Base-by-base conservation (phyloP, 2,329 filamentous ascomycete genomes). In the Fusarium sp. region DNA sequence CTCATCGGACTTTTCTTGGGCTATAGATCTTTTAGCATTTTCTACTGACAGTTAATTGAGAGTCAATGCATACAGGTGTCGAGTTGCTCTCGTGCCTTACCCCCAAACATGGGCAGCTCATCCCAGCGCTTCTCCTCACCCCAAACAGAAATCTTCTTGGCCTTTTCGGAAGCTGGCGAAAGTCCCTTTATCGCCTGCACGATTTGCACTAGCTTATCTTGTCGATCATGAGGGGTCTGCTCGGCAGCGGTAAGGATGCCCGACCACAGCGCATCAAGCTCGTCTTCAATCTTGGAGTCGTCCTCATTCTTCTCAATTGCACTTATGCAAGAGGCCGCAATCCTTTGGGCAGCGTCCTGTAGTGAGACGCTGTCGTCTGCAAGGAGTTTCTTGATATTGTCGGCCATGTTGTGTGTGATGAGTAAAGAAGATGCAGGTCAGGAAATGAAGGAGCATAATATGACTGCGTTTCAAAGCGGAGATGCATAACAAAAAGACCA, bases 191-290 rank as follows among this genome's bases (percentile, higher is more conserved):
- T 74, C 20, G 62, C 60, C 16, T 55, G 69, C 55, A 74, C 18
- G 40, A 72, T 51, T 32, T 68, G 60, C 30, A 73, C 71, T 42
- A 74, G 63, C 47, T 71, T 72, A 30, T 50, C 63, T 49, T 73
- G 71, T 59, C 70, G 51, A 45, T 60, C 58, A n/a, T 71, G 66
- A 12, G 71, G 54, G 43, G 58, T 74, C 50, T 74, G 47, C 56
- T 72, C 58, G 20, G 66, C 71, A 27, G 63, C 66, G 48, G 49
- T 62, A 48, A 73, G 55, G 23, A 73, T 27, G 11, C n/a, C 49
- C 3, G 42, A 55, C 71, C 71, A 73, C 8, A 74, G 23, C 7
- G 20, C 6, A 16, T 66, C 7, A 21, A 73, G 61, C 23, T 69
- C 45, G 4, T 63, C 28, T 21, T 73, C 69, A 7, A 65, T n/a